Evolutionary conservation across 2,329 filamentous ascomycete genomes (phyloP).

Genomic region (Penicillium sp.): DNA sequence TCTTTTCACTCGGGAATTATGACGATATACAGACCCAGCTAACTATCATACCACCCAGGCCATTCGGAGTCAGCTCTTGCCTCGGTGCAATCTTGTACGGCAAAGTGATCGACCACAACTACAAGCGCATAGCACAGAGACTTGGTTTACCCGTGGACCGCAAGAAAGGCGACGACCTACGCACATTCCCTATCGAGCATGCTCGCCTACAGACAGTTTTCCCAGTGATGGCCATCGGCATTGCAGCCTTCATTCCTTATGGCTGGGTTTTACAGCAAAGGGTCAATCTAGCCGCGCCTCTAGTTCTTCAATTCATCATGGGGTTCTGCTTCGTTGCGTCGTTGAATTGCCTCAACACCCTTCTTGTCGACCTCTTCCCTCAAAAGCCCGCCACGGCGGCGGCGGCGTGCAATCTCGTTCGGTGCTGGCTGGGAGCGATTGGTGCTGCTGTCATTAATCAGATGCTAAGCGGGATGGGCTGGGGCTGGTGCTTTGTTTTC

Average conservation of each 20-base stretch:
- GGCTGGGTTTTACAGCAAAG: slow-evolving; percentile 33
- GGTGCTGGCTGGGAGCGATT: slow-evolving; percentile 32
- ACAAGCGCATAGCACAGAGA: slow-evolving; percentile 17
- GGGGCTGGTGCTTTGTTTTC: slow-evolving; percentile 33
- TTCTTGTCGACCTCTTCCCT: slow-evolving; percentile 35
- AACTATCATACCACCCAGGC: slow-evolving; percentile 9
- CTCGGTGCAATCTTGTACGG: slow-evolving; percentile 25
- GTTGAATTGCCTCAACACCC: slow-evolving; percentile 27
- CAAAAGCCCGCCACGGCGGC: slow-evolving; percentile 28
- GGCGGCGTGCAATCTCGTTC: slow-evolving; percentile 32
- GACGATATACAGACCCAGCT: neutral
- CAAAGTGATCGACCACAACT: slow-evolving; percentile 26
- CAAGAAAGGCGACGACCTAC: slow-evolving; percentile 47
- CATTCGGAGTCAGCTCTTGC: slow-evolving; percentile 22
- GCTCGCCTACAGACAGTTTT: slow-evolving; percentile 31
- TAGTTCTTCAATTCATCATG: slow-evolving; percentile 36
- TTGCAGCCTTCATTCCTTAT: slow-evolving; percentile 30
- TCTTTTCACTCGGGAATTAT: neutral
- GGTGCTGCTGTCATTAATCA: slow-evolving; percentile 28
- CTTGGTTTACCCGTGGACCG: slow-evolving; percentile 17
- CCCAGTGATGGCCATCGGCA: slow-evolving; percentile 26
- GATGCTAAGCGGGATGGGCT: slow-evolving; percentile 28
- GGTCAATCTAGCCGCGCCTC: slow-evolving; percentile 23
- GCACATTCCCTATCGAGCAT: slow-evolving; percentile 44
- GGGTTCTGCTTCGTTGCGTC: slow-evolving; percentile 28